A percentile compares a stretch with the other conserved stretches of the same genome.
Evolutionary conservation across 129 eudicot species (phyloP).

Genomic region (Pulicaria dysenterica): DNA sequence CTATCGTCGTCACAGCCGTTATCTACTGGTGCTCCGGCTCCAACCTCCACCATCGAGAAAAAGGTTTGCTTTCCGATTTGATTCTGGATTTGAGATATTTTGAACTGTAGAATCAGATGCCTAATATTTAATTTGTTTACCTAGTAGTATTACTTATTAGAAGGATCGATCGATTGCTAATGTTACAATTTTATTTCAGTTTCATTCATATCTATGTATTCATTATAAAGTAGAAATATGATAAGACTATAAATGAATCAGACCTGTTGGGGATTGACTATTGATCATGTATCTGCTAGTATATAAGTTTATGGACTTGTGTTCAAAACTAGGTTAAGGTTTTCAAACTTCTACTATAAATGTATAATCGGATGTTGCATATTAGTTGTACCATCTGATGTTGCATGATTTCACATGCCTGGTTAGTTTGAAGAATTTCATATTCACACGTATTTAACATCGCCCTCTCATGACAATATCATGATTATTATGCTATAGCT

Average conservation of each 20-base stretch:
- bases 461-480: not conserved
- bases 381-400: not conserved
- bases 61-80: conserved; percentile 46
- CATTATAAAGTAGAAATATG: not conserved
- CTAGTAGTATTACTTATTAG: not conserved
- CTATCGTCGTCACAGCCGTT: conserved; percentile 50
- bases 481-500: not conserved
- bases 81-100: not conserved
- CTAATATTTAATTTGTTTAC: not conserved
- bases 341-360: not conserved
- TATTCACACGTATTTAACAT: not conserved
- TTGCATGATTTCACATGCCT: not conserved
- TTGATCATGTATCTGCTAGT: conserved; percentile 4
- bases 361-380: not conserved
- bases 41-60: conserved; percentile 44
- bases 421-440: not conserved
- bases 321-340: conserved; percentile 6
- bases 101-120: conserved; percentile 20
- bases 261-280: not conserved
- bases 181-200: not conserved
- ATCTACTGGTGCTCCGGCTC: conserved; percentile 33
- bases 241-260: not conserved
- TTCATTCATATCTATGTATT: not conserved
- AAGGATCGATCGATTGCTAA: conserved; percentile 21
- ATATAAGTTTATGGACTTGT: conserved; percentile 4